Evolutionary conservation across 73 alveolate genomes (phyloP).

Genomic region (Urostyla sp.): DNA sequence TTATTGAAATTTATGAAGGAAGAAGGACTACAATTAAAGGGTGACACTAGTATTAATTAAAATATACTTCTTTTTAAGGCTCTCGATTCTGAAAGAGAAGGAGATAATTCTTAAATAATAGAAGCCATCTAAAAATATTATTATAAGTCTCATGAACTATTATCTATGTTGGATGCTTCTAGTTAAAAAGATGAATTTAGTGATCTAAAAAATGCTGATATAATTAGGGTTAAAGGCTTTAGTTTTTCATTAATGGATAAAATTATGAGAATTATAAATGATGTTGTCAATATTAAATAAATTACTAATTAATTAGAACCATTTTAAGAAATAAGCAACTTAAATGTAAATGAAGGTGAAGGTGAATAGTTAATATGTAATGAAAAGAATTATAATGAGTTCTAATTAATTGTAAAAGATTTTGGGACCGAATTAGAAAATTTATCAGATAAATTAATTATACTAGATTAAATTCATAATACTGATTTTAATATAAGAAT

Average conservation of each 20-base stretch:
- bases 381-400: not conserved
- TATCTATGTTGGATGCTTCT: constrained; percentile 34
- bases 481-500: no score
- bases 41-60: constrained; percentile 13
- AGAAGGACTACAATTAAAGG: constrained; percentile 31
- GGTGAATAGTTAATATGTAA: not conserved
- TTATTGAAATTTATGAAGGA: constrained; percentile 38
- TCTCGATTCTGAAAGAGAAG: not conserved
- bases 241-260: not conserved
- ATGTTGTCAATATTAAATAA: not conserved
- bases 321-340: not conserved
- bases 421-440: not conserved
- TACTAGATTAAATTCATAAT: no score
- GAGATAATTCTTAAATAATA: not conserved
- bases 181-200: constrained; percentile 24
- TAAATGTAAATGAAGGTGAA: not conserved
- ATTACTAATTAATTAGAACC: not conserved
- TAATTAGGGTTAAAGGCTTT: constrained; percentile 40
- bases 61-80: constrained; percentile 8
- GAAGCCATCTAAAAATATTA: not conserved
- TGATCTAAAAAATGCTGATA: constrained; percentile 43
- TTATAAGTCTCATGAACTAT: constrained; percentile 38
- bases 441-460: no score
- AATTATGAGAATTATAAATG: not conserved
- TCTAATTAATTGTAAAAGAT: not conserved